These are phyloP conservation scores for Ophiostoma fasciatum DNA, from an alignment of 2,329 filamentous ascomycete genomes.

Conservation along the genomic window DNA sequence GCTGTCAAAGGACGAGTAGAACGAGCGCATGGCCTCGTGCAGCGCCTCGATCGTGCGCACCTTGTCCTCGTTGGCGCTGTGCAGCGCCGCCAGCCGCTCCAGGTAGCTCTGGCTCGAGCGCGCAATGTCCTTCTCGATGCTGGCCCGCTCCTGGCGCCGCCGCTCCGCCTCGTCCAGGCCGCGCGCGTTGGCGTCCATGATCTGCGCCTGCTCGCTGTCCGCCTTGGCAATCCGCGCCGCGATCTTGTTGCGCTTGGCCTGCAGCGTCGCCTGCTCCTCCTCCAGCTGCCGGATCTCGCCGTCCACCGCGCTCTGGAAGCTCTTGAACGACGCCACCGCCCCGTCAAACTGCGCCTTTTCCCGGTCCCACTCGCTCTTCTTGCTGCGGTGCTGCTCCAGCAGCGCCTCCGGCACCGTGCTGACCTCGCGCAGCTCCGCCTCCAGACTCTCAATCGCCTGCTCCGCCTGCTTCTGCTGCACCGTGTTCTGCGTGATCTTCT, in stretches of 20 bases:
- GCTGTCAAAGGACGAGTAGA: slow-evolving; percentile 27
- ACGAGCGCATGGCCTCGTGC: slow-evolving; percentile 23
- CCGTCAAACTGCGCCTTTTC: slow-evolving; percentile 48
- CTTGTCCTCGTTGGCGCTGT: slow-evolving; percentile 22
- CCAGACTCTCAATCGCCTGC: slow-evolving; percentile 19
- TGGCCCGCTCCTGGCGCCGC: slow-evolving; percentile 33
- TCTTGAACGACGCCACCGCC: slow-evolving; percentile 37
- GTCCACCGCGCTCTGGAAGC: slow-evolving; percentile 46
- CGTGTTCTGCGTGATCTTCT: slow-evolving; percentile 61
- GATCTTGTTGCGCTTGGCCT: slow-evolving; percentile 59
- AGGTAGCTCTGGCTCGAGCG: slow-evolving; percentile 29
- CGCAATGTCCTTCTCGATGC: slow-evolving; percentile 30
- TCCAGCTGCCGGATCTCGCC: slow-evolving; percentile 47
- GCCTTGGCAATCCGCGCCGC: slow-evolving; percentile 57
- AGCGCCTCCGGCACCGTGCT: slow-evolving; percentile 51
- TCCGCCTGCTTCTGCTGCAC: slow-evolving; percentile 53
- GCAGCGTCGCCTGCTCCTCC: slow-evolving; percentile 46
- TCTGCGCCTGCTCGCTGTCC: slow-evolving; percentile 55
- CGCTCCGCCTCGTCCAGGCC: slow-evolving; percentile 50
- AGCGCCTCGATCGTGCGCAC: slow-evolving; percentile 24
- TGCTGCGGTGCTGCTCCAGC: slow-evolving; percentile 37
- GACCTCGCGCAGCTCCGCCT: slow-evolving; percentile 49
- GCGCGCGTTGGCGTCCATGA: slow-evolving; percentile 52
- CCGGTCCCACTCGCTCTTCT: slow-evolving; percentile 35
- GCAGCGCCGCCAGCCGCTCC: slow-evolving; percentile 24